phyloP scores from a whole-genome alignment of 2,329 filamentous ascomycete genomes.

The Fusarium domesticum region DNA sequence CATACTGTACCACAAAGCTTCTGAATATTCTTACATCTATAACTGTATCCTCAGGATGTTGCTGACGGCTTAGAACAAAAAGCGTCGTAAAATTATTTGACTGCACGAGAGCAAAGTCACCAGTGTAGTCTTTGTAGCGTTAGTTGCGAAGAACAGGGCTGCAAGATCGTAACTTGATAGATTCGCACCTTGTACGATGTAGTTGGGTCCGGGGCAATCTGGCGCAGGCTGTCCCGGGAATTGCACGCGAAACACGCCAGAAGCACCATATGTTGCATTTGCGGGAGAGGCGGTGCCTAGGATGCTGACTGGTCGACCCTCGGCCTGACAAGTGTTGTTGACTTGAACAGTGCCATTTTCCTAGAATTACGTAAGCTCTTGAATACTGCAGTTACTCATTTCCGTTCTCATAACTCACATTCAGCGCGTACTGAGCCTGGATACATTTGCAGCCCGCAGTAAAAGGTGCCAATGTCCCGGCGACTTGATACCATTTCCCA shows the following conservation, averaged over 20 bases:
- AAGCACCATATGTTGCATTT: conserved; percentile 28
- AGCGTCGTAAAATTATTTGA: conserved; percentile 34
- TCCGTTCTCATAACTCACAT: conserved; percentile 22
- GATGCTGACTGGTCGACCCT: conserved; percentile 28
- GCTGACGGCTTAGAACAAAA: conserved; percentile 33
- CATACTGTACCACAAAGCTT: too few species aligned
- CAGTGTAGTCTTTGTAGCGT: conserved; percentile 26
- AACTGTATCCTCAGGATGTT: conserved; percentile 25
- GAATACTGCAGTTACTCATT: neutral
- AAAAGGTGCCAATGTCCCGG: conserved; percentile 32
- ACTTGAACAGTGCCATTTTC: conserved; percentile 33
- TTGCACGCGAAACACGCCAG: conserved; percentile 31
- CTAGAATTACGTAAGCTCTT: conserved; percentile 8
- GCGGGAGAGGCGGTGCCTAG: conserved; percentile 30
- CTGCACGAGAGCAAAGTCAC: conserved; percentile 34
- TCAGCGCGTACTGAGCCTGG: conserved; percentile 32
- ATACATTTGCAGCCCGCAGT: conserved; percentile 34
- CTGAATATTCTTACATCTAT: conserved; percentile 30
- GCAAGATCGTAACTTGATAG: neutral
- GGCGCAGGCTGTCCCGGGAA: conserved; percentile 31
- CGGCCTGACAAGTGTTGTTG: conserved; percentile 34
- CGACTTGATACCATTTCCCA: conserved; percentile 35
- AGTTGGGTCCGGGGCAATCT: conserved; percentile 33
- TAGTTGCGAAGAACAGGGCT: neutral
- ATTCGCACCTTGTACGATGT: conserved; percentile 31